These are phyloP conservation scores for Gastrolobium villosum DNA, from an alignment of 306 rosid genomes.

Conservation along the genomic window DNA sequence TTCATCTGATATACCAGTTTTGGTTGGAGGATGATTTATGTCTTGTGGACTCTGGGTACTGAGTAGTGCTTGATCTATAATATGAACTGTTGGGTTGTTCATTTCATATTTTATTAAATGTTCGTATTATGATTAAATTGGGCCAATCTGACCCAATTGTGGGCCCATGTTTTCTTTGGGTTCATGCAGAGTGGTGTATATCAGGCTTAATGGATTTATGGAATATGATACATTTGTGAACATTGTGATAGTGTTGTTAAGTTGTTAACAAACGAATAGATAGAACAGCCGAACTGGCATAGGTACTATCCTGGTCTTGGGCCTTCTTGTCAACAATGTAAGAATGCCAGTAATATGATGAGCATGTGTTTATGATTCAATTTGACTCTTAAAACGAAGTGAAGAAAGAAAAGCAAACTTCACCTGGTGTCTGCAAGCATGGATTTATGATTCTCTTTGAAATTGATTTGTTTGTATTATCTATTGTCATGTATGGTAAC, in stretches of 20 bases:
- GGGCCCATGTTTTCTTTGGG: conserved; percentile 51
- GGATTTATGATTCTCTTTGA: neutral
- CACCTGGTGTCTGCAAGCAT: neutral
- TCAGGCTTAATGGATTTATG: neutral
- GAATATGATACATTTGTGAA: neutral
- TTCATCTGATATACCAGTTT: neutral
- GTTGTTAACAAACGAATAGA: neutral
- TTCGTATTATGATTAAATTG: conserved; percentile 24
- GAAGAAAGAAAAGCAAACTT: conserved; percentile 1
- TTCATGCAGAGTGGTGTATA: neutral
- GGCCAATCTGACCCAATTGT: conserved; percentile 47
- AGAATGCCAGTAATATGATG: neutral
- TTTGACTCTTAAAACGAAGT: too few species aligned
- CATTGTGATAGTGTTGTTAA: neutral
- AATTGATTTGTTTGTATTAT: conserved; percentile 21
- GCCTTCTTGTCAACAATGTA: neutral
- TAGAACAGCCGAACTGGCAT: neutral
- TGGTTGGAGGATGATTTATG: conserved; percentile 49
- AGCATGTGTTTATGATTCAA: too few species aligned
- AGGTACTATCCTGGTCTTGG: neutral
- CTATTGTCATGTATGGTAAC: neutral
- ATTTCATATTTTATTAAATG: neutral
- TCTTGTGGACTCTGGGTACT: conserved; percentile 40
- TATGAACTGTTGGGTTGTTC: conserved; percentile 6
- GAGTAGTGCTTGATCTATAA: conserved; percentile 27